Evolutionary conservation across 2,329 filamentous ascomycete species (phyloP).

Genomic region (Penicillium sp.): DNA sequence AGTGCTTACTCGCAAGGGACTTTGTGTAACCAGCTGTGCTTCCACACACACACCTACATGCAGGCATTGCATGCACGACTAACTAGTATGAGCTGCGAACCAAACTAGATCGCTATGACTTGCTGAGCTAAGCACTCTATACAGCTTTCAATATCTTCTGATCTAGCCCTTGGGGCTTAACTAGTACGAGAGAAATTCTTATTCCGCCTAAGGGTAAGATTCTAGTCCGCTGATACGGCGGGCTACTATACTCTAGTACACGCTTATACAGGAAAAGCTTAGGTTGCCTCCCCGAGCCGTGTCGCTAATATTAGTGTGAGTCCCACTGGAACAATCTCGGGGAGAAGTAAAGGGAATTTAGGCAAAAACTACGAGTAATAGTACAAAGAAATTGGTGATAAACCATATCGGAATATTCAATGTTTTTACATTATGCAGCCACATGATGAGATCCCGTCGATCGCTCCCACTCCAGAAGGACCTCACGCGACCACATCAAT

Average conservation of each 20-base stretch:
- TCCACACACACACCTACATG: too few species aligned
- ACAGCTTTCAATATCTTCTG: too few species aligned
- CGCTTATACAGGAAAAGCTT: neutral
- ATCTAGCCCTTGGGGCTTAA: too few species aligned
- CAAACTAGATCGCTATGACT: too few species aligned
- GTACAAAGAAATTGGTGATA: neutral
- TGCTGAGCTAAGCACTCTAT: too few species aligned
- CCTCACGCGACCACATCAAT: constrained; percentile 13
- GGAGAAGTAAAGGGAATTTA: neutral
- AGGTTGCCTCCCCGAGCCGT: neutral
- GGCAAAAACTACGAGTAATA: too few species aligned
- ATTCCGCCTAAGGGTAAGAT: too few species aligned
- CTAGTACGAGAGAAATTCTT: too few species aligned
- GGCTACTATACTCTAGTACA: too few species aligned
- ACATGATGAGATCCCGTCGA: neutral
- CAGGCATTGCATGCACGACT: too few species aligned
- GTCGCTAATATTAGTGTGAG: neutral
- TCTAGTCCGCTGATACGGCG: too few species aligned
- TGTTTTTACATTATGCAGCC: constrained; percentile 6
- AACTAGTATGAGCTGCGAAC: too few species aligned
- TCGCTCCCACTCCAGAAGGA: constrained; percentile 3
- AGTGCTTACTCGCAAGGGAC: neutral
- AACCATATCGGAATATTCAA: neutral
- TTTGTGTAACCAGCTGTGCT: neutral
- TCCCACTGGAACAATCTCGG: neutral